phyloP scores from a whole-genome alignment of 441 rosid genomes.

The Adansonia gregorii region DNA sequence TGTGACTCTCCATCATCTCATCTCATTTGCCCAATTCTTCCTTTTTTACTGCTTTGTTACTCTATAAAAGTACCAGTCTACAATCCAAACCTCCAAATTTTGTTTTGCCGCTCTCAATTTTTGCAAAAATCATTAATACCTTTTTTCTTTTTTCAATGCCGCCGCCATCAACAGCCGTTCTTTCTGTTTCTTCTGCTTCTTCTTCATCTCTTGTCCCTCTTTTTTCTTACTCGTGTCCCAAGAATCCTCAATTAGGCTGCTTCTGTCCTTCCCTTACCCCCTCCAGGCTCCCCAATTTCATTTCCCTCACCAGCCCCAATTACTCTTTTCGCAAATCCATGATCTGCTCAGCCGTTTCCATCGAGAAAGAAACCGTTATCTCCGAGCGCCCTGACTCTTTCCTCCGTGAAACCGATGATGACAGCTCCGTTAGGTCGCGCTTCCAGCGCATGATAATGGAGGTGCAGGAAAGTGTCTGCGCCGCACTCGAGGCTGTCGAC shows the following conservation, averaged over 20 bases:
- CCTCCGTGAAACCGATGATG: slow-evolving; percentile 65
- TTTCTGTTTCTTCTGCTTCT: slow-evolving; percentile 35
- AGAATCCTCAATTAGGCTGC: neutral
- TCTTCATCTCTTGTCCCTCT: slow-evolving; percentile 29
- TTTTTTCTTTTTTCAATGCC: slow-evolving; percentile 26
- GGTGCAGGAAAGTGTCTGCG: slow-evolving; percentile 77
- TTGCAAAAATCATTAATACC: neutral
- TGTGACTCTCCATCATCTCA: too few species aligned
- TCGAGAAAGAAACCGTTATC: slow-evolving; percentile 78
- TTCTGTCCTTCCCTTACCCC: slow-evolving; percentile 5
- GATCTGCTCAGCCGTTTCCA: slow-evolving; percentile 62
- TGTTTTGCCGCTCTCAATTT: neutral
- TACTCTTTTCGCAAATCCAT: slow-evolving; percentile 7
- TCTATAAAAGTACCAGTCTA: too few species aligned
- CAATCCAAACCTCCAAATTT: too few species aligned
- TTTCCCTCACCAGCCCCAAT: neutral
- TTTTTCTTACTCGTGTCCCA: slow-evolving; percentile 22
- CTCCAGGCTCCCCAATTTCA: slow-evolving; percentile 15
- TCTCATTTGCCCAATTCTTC: too few species aligned
- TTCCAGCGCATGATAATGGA: slow-evolving; percentile 83
- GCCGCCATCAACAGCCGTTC: slow-evolving; percentile 24
- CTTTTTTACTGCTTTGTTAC: too few species aligned
- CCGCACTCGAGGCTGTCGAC: slow-evolving; percentile 70
- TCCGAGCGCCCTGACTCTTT: slow-evolving; percentile 74
- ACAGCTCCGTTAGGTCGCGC: slow-evolving; percentile 62